Percentiles rank a stretch among this genome's conserved stretches.
phyloP scores from a whole-genome alignment of 73 alveolate species.

The Paramecium primaurelia region DNA sequence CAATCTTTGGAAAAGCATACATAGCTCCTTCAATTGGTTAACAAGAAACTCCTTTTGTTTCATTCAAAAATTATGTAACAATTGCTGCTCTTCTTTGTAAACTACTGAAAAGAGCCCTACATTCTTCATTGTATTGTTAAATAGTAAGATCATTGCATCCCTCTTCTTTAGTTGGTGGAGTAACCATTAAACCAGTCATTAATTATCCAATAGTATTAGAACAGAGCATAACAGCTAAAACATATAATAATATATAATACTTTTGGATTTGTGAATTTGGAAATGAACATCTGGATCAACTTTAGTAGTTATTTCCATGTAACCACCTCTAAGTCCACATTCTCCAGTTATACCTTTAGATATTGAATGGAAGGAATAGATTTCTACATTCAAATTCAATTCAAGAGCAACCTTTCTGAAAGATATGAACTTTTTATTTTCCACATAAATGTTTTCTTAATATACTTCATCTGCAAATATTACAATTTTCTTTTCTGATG shows the following conservation, averaged over 20 bases:
- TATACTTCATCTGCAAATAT: slow-evolving; percentile 98
- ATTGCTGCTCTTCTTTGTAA: slow-evolving; percentile 72
- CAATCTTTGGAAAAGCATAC: slow-evolving; percentile 87
- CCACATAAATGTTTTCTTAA: slow-evolving; percentile 89
- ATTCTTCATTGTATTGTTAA: slow-evolving; percentile 64
- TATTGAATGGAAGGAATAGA: slow-evolving; percentile 76
- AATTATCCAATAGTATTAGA: slow-evolving; percentile 86
- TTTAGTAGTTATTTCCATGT: slow-evolving; percentile 68
- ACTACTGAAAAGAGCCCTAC: slow-evolving; percentile 51
- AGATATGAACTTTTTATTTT: slow-evolving; percentile 73
- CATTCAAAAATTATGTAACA: slow-evolving; percentile 66
- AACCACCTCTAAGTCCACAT: slow-evolving; percentile 96
- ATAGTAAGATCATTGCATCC: slow-evolving; percentile 70
- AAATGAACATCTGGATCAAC: slow-evolving; percentile 70
- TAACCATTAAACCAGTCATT: slow-evolving; percentile 67
- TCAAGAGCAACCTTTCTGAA: slow-evolving; percentile 76
- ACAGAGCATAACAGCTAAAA: slow-evolving; percentile 73
- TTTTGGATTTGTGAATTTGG: slow-evolving; percentile 74
- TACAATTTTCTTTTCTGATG: slow-evolving; percentile 75
- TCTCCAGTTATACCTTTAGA: slow-evolving; percentile 93
- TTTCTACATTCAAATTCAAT: slow-evolving; percentile 71
- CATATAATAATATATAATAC: neutral
- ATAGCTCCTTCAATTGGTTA: slow-evolving; percentile 85
- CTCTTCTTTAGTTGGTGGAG: slow-evolving; percentile 71
- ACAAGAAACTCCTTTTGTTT: slow-evolving; percentile 69